Evolutionary conservation across 805 yeast genomes (phyloP).

Genomic region (Ogataea nitratoaversa): DNA sequence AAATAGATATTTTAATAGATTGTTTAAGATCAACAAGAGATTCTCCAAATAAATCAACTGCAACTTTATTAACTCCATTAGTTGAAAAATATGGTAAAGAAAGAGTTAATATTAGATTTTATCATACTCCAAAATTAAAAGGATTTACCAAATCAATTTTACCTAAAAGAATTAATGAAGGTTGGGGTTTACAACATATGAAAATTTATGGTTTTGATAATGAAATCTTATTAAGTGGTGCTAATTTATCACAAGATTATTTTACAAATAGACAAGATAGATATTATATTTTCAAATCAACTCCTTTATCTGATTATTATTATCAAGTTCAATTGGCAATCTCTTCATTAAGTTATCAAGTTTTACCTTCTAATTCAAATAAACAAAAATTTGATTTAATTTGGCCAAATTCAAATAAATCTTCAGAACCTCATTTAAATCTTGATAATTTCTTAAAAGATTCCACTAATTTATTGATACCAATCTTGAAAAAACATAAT

Average conservation of each 20-base stretch:
- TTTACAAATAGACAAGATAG: conserved; percentile 94
- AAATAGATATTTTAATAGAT: conserved; percentile 74
- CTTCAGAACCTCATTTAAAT: conserved; percentile 64
- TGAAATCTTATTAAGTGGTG: conserved; percentile 84
- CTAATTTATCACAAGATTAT: conserved; percentile 86
- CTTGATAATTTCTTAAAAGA: conserved; percentile 48
- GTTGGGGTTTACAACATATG: conserved; percentile 95
- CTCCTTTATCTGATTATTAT: conserved; percentile 65
- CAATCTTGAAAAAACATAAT: conserved; percentile 47
- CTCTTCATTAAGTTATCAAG: conserved; percentile 64
- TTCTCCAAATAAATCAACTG: conserved; percentile 74
- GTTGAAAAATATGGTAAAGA: conserved; percentile 57
- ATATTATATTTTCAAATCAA: conserved; percentile 67
- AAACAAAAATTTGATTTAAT: conserved; percentile 46
- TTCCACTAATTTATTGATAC: conserved; percentile 52
- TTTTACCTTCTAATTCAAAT: conserved; percentile 39
- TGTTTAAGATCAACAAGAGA: conserved; percentile 92
- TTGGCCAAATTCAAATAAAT: conserved; percentile 71
- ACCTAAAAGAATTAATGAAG: conserved; percentile 87
- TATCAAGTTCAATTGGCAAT: conserved; percentile 65
- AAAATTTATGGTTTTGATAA: conserved; percentile 93
- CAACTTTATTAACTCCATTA: conserved; percentile 64
- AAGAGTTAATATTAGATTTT: conserved; percentile 77
- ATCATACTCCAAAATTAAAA: conserved; percentile 80
- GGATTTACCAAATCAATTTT: conserved; percentile 62